Evolutionary conservation across 2,329 filamentous ascomycete genomes (phyloP).

Genomic region (Colletotrichum siamense): DNA sequence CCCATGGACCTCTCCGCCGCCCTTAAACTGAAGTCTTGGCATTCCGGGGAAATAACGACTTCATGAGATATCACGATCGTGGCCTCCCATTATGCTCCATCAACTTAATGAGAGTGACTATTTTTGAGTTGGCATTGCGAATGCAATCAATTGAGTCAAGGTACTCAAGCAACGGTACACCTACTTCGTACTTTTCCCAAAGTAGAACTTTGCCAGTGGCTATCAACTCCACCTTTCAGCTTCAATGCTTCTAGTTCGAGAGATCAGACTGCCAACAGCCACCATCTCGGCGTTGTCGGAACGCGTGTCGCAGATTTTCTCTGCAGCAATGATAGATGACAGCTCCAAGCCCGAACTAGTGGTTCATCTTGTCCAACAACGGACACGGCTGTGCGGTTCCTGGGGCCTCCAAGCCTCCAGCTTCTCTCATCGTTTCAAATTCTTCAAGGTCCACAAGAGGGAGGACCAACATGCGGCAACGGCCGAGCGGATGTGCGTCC

Average conservation of each 20-base stretch:
- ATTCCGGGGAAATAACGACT: not conserved
- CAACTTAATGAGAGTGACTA: not conserved
- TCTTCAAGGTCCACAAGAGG: not conserved
- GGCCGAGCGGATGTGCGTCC: not conserved
- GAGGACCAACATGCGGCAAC: not conserved
- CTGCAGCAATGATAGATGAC: not conserved
- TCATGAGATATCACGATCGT: not conserved
- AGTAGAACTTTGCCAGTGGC: not conserved
- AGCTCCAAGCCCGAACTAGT: not conserved
- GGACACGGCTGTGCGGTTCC: not conserved
- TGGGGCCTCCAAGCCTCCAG: not conserved
- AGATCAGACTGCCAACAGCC: not conserved
- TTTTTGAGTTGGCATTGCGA: not conserved
- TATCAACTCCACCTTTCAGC: not conserved
- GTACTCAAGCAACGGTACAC: accelerated
- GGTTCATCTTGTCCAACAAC: not conserved
- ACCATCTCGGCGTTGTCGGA: not conserved
- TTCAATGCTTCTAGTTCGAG: not conserved
- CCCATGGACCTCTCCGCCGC: not conserved
- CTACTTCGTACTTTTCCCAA: not conserved
- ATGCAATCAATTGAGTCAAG: not conserved
- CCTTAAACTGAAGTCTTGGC: not conserved
- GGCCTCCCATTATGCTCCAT: not conserved
- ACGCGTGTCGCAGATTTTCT: not conserved
- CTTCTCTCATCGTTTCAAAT: not conserved